Evolutionary conservation across 208 protist species (phyloP).

Genomic region (Zelonia costaricensis): DNA sequence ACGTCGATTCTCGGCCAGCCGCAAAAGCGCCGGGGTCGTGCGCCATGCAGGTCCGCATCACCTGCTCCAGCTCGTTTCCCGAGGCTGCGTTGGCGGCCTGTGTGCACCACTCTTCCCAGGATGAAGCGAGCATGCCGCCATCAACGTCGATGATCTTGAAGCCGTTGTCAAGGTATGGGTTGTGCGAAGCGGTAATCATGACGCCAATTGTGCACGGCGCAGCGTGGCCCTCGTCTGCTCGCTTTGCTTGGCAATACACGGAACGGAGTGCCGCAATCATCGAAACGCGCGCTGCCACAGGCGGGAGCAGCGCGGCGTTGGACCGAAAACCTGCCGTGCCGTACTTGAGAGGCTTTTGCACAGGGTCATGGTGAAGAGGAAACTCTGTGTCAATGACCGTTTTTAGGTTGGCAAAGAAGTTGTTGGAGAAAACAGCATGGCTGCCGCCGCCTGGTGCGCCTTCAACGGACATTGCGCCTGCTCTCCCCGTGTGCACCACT

Average conservation of each 20-base stretch:
- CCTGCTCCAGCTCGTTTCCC: conserved; percentile 44
- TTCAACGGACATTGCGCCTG: no score
- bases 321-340: conserved; percentile 86
- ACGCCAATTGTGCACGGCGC: conserved; percentile 43
- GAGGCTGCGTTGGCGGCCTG: conserved; percentile 53
- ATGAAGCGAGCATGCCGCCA: conserved; percentile 68
- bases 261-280: conserved; percentile 62
- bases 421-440: conserved; percentile 4
- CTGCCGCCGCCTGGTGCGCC: background rate
- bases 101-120: conserved; percentile 74
- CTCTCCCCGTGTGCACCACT: no score
- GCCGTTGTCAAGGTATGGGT: conserved; percentile 82
- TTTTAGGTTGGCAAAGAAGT: conserved; percentile 17
- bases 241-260: conserved; percentile 28
- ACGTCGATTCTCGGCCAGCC: conserved; percentile 6
- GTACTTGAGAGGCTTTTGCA: conserved; percentile 37
- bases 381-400: conserved; percentile 35
- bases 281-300: conserved; percentile 61
- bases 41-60: conserved; percentile 37
- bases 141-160: conserved; percentile 88
- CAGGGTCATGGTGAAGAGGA: conserved; percentile 44
- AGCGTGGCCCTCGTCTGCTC: background rate
- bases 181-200: conserved; percentile 91
- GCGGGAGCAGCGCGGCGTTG: conserved; percentile 36
- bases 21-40: background rate